Conservation (phyloP, 2,329 filamentous ascomycete genomes). For the Aspergillus sp. region DNA sequence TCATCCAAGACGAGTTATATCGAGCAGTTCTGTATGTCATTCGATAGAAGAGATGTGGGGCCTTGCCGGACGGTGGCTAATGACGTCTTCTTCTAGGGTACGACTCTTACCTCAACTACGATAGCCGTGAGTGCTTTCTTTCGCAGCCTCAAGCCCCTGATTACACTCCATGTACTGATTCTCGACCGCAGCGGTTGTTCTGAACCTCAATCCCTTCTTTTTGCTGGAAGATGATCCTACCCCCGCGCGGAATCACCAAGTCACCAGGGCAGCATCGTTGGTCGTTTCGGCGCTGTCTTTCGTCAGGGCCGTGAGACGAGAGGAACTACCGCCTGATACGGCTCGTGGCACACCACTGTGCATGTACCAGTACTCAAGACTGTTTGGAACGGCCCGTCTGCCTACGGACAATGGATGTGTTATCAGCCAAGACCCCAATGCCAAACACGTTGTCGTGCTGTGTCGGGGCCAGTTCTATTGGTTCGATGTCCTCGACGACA, state of each 20-base stretch:
- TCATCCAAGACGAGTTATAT: conserved; percentile 92
- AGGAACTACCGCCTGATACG: conserved; percentile 87
- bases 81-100: conserved; percentile 66
- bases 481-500: conserved; percentile 96
- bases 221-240: conserved; percentile 96
- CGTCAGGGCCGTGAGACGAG: conserved; percentile 85
- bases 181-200: conserved; percentile 65
- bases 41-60: not conserved
- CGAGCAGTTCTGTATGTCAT: conserved; percentile 87
- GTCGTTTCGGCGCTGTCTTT: conserved; percentile 89
- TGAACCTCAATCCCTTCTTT: conserved; percentile 98
- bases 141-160: not conserved
- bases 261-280: conserved; percentile 88
- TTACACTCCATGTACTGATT: conserved; percentile 10
- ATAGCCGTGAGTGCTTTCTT: conserved; percentile 62
- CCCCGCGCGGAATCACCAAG: conserved; percentile 92
- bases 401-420: conserved; percentile 93
- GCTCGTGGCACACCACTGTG: conserved; percentile 81
- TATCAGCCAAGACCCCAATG: conserved; percentile 90
- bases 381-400: conserved; percentile 92
- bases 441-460: conserved; percentile 89
- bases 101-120: conserved; percentile 96
- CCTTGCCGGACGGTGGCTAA: not conserved
- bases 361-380: conserved; percentile 96
- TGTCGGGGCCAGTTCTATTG: conserved; percentile 97